Conservation (phyloP, 192 early-diverging fungal species). For the Radiomyces spectabilis region DNA sequence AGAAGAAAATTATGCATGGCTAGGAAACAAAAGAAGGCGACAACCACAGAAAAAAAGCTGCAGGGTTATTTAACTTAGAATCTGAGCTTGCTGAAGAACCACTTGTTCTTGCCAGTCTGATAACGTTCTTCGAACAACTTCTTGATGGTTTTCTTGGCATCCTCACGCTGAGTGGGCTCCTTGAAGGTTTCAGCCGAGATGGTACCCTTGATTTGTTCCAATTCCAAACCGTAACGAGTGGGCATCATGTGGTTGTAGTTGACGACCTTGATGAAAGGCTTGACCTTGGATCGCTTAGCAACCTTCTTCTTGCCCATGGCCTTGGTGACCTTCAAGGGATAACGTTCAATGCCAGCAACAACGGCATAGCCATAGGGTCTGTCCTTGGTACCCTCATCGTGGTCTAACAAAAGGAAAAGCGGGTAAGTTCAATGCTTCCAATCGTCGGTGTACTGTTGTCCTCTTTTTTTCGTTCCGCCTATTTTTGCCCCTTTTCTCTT, state of each 20-base stretch:
- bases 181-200: conserved; percentile 86
- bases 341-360: conserved; percentile 95
- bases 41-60: too few species aligned
- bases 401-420: conserved; percentile 37
- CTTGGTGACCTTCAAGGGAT: conserved; percentile 96
- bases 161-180: conserved; percentile 87
- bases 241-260: conserved; percentile 99
- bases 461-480: too few species aligned
- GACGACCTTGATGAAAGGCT: conserved; percentile 98
- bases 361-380: conserved; percentile 97
- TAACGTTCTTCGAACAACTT: conserved; percentile 97
- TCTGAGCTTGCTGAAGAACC: conserved; percentile 99
- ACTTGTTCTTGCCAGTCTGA: conserved; percentile 99
- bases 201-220: conserved; percentile 86
- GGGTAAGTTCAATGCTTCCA: too few species aligned
- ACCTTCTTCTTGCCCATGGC: conserved; percentile 93
- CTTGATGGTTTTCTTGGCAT: conserved; percentile 92
- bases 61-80: too few species aligned
- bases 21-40: too few species aligned
- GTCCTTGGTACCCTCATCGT: conserved; percentile 96
- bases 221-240: conserved; percentile 96
- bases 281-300: conserved; percentile 94
- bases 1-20: too few species aligned
- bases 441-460: too few species aligned
- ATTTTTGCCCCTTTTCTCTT: too few species aligned